phyloP scores from a whole-genome alignment of 2,329 filamentous ascomycete species.

The Aspergillus cejpii region DNA sequence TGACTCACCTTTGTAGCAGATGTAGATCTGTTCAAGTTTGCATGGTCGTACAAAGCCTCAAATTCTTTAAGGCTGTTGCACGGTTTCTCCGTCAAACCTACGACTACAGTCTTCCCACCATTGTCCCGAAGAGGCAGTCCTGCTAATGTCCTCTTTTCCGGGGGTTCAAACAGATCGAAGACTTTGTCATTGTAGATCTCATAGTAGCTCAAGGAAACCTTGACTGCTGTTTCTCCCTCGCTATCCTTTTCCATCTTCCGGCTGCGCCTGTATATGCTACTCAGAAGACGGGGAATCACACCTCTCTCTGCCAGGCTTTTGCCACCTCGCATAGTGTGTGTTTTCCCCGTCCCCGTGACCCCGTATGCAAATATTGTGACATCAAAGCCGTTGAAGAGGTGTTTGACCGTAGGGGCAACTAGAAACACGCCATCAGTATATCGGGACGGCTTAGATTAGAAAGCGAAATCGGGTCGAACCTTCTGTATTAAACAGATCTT shows the following conservation, averaged over 20 bases:
- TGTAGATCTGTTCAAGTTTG: conserved; percentile 83
- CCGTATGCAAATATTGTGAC: conserved; percentile 90
- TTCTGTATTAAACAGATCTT: conserved; percentile 82
- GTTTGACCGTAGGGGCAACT: conserved; percentile 87
- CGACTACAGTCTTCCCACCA: conserved; percentile 77
- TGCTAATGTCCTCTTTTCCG: conserved; percentile 74
- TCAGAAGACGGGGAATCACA: conserved; percentile 78
- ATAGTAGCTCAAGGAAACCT: conserved; percentile 80
- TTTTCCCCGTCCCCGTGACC: conserved; percentile 89
- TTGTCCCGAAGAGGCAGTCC: conserved; percentile 80
- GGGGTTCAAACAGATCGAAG: conserved; percentile 79
- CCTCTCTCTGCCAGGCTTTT: conserved; percentile 78
- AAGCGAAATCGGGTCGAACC: conserved; percentile 49
- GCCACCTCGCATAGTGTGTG: conserved; percentile 90
- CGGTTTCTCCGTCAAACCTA: conserved; percentile 73
- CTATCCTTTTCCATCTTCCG: conserved; percentile 81
- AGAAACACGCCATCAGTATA: conserved; percentile 18
- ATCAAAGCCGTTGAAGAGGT: conserved; percentile 77
- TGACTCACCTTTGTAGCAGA: conserved; percentile 66
- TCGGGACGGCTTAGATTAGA: conserved; percentile 1
- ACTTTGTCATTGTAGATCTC: conserved; percentile 98
- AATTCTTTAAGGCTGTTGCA: conserved; percentile 86
- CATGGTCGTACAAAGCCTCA: conserved; percentile 80
- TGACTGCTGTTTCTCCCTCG: conserved; percentile 60
- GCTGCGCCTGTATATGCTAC: conserved; percentile 74